phyloP scores from a whole-genome alignment of 2,329 filamentous ascomycete genomes.

The Monosporascus ibericus region DNA sequence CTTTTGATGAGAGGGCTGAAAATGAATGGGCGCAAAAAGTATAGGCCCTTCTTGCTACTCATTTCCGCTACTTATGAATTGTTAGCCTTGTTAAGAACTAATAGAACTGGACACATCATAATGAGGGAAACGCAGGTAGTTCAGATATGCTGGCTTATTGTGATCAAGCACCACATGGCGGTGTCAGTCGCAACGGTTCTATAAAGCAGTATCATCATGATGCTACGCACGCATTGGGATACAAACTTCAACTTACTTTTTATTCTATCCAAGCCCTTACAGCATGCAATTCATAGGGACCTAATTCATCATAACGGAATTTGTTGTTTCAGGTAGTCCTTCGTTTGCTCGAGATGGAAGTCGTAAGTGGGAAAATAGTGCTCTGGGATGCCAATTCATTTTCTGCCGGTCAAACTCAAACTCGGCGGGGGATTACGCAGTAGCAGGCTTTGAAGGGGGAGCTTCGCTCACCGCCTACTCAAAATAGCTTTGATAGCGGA shows the following conservation, averaged over 20 bases:
- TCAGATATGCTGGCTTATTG: constrained; percentile 46
- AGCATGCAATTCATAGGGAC: neutral
- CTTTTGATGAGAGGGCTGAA: constrained; percentile 31
- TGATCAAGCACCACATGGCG: constrained; percentile 44
- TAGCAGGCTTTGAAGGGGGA: neutral
- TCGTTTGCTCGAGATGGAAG: too few relatives aligned
- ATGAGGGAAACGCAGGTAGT: constrained; percentile 1
- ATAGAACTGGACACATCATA: constrained; percentile 1
- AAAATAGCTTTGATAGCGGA: neutral
- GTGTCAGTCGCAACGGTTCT: constrained; percentile 57
- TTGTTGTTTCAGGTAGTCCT: too few relatives aligned
- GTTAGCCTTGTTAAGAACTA: constrained; percentile 13
- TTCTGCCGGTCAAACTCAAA: neutral
- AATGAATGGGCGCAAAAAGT: constrained; percentile 52
- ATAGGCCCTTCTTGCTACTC: constrained; percentile 37
- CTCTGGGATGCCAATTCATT: neutral
- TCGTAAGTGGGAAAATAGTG: too few relatives aligned
- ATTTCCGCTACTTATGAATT: constrained; percentile 28
- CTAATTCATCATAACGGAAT: too few relatives aligned
- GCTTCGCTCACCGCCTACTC: neutral
- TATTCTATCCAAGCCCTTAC: neutral
- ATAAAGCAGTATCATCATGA: constrained; percentile 46
- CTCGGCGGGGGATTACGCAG: neutral
- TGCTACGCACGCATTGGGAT: neutral
- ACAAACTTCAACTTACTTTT: neutral